Base-by-base conservation (phyloP, 306 rosid genomes). In the Mimosa bimucronata region DNA sequence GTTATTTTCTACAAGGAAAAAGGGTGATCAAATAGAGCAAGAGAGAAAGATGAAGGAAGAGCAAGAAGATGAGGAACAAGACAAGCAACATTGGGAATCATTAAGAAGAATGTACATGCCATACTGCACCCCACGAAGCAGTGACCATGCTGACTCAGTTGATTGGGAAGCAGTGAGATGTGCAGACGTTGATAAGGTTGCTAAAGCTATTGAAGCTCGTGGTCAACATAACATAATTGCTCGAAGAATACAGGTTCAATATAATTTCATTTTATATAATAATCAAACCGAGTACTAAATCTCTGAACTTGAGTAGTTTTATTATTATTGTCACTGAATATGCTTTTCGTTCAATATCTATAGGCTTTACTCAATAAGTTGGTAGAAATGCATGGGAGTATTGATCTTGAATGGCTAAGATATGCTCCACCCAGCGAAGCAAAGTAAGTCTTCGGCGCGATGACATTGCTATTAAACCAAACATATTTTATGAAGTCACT, bases 331-430 rank as follows among this genome's bases (percentile, higher is more conserved):
- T 28, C 6, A 23, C 2, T 23, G 30, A 57, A 60, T 52, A 9
- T 80, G 38, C n/a, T 40, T 75, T 26, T 30, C 9, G 42, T 40
- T 15, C 12, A 6, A 67, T 78, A 9, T 58, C 79, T 88, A 79
- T 81, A 92, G 97, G 75, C 61, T 12, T 85, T 87, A n/a, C 86
- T 92, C 34, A 71, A 89, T 29, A 79, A 66, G n/a, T 77, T 91
- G 12, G 52, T 65, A 28, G 50, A 76, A 7, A 72, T 79, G 18
- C 84, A 90, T 75, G 88, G 82, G 71, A 83, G 45, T 42, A 1
- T 80, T 19, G 89, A 92, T 81, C 88, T 92, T 11, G 97, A 94
- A 73, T 94, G 97, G 97, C 67, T 94, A 65, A 83, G 97, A 83
- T 5, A 88, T 74, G 87, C 85, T 48, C 89, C 97, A 2, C 85